Evolutionary conservation across 2,329 filamentous ascomycete genomes (phyloP).

Genomic region (Hysterium pulicare): DNA sequence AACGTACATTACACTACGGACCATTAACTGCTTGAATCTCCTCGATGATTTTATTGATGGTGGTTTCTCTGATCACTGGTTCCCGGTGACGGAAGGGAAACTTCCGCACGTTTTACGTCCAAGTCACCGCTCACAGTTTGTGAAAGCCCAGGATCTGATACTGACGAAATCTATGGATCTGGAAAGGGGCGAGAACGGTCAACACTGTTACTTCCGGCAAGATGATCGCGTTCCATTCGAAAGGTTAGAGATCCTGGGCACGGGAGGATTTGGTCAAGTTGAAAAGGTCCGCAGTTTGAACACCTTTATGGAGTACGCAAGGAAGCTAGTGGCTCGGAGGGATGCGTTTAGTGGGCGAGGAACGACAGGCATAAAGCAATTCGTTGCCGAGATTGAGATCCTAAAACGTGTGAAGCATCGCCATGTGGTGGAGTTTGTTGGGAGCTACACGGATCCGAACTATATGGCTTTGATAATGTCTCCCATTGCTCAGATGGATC

Average conservation of each 20-base stretch:
- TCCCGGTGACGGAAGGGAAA: constrained; percentile 17
- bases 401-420: constrained; percentile 26
- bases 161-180: constrained; percentile 25
- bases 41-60: constrained; percentile 19
- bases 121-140: constrained; percentile 11
- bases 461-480: constrained; percentile 31
- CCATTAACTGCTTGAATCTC: constrained; percentile 17
- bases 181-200: constrained; percentile 21
- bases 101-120: constrained; percentile 14
- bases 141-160: constrained; percentile 18
- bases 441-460: constrained; percentile 31
- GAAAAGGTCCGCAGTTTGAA: constrained; percentile 20
- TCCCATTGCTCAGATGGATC: constrained; percentile 21
- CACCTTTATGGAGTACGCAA: constrained; percentile 22
- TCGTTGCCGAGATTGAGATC: constrained; percentile 23
- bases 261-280: constrained; percentile 22
- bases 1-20: constrained; percentile 24
- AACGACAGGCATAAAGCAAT: constrained; percentile 15
- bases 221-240: constrained; percentile 18
- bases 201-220: constrained; percentile 20
- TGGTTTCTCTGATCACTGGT: constrained; percentile 23
- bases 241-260: constrained; percentile 16
- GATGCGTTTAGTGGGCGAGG: constrained; percentile 6
- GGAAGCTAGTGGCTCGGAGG: constrained; percentile 22
- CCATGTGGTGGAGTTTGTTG: constrained; percentile 27